Conservation (phyloP, 345 rosid species). For the Hibiscus tridactylites region DNA sequence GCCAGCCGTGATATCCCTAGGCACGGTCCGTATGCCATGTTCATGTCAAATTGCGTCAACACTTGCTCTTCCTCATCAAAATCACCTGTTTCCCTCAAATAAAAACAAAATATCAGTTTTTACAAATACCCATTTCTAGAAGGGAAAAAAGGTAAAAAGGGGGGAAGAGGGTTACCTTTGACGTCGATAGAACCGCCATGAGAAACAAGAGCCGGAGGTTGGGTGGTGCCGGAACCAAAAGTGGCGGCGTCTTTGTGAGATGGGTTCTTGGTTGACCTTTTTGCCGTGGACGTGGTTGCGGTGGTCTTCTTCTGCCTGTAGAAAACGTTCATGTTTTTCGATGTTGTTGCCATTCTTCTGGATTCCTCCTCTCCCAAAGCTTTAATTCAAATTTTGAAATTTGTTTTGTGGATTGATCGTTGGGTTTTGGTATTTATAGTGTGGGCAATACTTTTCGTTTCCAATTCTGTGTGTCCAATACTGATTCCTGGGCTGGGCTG, state of each 20-base stretch:
- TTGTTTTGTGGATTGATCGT: background rate
- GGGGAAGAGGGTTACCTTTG: slow-evolving; percentile 29
- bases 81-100: slow-evolving; percentile 27
- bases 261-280: slow-evolving; percentile 12
- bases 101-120: background rate
- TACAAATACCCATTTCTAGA: background rate
- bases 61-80: slow-evolving; percentile 36
- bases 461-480: background rate
- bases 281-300: background rate
- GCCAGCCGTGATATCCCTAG: slow-evolving; percentile 58
- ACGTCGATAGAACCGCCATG: slow-evolving; percentile 51
- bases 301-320: background rate
- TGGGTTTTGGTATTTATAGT: background rate
- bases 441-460: background rate
- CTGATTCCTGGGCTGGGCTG: background rate
- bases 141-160: background rate
- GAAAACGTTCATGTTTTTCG: background rate
- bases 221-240: slow-evolving; percentile 34
- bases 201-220: slow-evolving; percentile 40
- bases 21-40: slow-evolving; percentile 80
- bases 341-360: background rate
- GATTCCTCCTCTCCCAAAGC: background rate
- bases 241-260: slow-evolving; percentile 31
- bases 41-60: slow-evolving; percentile 72
- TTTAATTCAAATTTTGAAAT: slow-evolving; percentile 15